A percentile compares a stretch with the other conserved stretches of the same genome.
These are phyloP conservation scores for Chlorella sp. DNA, from an alignment of 139 green algal species.

Conservation along the genomic window DNA sequence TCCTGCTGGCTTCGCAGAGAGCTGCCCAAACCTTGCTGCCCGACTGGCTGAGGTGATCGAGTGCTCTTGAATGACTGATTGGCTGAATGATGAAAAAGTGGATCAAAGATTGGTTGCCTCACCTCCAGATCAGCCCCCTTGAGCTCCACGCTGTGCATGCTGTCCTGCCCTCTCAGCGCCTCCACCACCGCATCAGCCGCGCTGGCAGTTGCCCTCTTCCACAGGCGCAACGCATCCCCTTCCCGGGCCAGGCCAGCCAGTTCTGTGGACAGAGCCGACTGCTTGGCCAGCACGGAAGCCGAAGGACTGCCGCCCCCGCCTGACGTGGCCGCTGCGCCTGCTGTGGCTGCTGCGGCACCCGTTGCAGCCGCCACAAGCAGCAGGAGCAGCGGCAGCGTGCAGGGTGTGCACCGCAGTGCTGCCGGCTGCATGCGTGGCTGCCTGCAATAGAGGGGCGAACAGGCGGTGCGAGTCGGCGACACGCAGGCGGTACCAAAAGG, in stretches of 20 bases:
- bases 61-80: too few species aligned
- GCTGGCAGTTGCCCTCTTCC: neutral
- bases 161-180: neutral
- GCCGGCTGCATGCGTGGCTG: neutral
- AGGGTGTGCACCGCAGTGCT: too few species aligned
- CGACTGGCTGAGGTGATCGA: too few species aligned
- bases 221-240: neutral
- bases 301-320: too few species aligned
- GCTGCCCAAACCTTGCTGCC: too few species aligned
- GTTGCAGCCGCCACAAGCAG: neutral
- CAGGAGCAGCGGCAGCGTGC: neutral
- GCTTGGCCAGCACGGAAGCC: neutral
- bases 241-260: neutral
- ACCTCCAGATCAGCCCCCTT: slow-evolving; percentile 17
- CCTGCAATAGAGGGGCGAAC: too few species aligned
- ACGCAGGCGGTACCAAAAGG: too few species aligned
- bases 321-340: neutral
- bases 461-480: too few species aligned
- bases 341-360: neutral
- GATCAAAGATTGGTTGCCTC: neutral
- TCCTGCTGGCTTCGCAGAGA: too few species aligned
- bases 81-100: too few species aligned
- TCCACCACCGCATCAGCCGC: neutral
- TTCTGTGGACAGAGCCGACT: neutral
- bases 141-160: slow-evolving; percentile 1